Base-by-base conservation (phyloP, 495 filamentous ascomycete species). In the Halenospora varia region DNA sequence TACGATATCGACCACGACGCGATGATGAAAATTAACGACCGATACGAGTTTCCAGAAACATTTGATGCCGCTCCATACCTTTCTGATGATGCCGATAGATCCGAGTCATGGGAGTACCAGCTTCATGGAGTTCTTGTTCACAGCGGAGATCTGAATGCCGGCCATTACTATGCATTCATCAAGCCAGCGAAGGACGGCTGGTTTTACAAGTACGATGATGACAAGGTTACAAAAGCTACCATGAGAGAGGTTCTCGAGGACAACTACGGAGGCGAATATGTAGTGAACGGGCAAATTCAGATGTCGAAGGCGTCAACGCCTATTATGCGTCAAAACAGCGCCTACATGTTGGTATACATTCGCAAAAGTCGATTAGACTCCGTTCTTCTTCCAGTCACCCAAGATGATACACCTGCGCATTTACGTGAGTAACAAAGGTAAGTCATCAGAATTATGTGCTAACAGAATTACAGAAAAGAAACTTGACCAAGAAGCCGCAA, bases 21-120 rank as follows among this genome's bases (percentile, higher is more conserved):
- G 20, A 96, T 96, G 94, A 96, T 93, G 85, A 99, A 99, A 73
- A 88, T 99, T 67, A 97, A 99, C 68, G 94, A 97, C 67, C 88
- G 93, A 48, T 96, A 96, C 70, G 94, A 96, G 58, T 99, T 97
- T 70, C 94, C 94, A 3, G 90, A 97, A 66, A 81, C 88, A 62
- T 95, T 95, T 65, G 92, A 99, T 71, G 89, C 92, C 4, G 74
- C 85, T 3, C 90, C 88, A 10, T 99, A 96, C 67, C 83, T 99
- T 17, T 88, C 90, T 48, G 83, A 88, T 17, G 86, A 90, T 35
- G 92, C 92, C 10, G 94, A 97, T 65, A 87, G 76, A 64, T 92
- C 88, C 9, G 92, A 97, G 66, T 78, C 92, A 1, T 97, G 91
- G 81, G 75, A 84, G 50, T 99, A 97, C 70, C 83, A 96, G 66